phyloP scores from a whole-genome alignment of 495 filamentous ascomycete genomes.

The Pseudotulostoma volvatum region DNA sequence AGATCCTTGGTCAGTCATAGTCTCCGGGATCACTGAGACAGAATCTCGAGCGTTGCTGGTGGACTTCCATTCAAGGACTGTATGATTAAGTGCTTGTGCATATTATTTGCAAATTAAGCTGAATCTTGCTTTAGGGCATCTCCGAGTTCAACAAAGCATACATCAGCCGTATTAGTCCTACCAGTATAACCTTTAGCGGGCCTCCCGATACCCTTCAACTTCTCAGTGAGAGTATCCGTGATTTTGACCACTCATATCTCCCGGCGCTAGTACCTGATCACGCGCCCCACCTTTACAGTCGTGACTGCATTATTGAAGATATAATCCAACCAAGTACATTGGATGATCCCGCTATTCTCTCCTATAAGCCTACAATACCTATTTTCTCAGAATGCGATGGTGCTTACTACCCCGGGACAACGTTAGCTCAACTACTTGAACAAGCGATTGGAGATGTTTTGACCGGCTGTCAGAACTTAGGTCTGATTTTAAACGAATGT shows the following conservation, averaged over 20 bases:
- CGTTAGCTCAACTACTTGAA: constrained; percentile 32
- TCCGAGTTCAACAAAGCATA: no score
- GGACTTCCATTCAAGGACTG: constrained; percentile 14
- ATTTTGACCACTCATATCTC: constrained; percentile 39
- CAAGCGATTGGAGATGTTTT: constrained; percentile 42
- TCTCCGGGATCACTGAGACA: constrained; percentile 21
- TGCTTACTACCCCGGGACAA: constrained; percentile 25
- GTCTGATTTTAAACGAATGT: no score
- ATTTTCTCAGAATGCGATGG: constrained; percentile 43
- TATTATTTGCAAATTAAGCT: constrained; percentile 35
- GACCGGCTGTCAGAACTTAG: constrained; percentile 40
- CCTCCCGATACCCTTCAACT: constrained; percentile 46
- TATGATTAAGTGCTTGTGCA: constrained; percentile 35
- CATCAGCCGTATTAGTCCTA: constrained; percentile 54
- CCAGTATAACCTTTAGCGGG: constrained; percentile 62
- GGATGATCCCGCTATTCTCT: no score
- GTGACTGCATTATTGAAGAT: constrained; percentile 8
- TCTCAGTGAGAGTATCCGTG: background rate
- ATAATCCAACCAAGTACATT: no score
- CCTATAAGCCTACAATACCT: constrained; percentile 33
- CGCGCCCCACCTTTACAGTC: constrained; percentile 52
- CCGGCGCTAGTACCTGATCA: constrained; percentile 73
- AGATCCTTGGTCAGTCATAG: constrained; percentile 20
- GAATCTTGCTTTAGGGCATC: constrained; percentile 40
- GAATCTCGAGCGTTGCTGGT: constrained; percentile 14